phyloP scores from a whole-genome alignment of 108 stramenopile genomes.

The Nannochloropsis gaditana region DNA sequence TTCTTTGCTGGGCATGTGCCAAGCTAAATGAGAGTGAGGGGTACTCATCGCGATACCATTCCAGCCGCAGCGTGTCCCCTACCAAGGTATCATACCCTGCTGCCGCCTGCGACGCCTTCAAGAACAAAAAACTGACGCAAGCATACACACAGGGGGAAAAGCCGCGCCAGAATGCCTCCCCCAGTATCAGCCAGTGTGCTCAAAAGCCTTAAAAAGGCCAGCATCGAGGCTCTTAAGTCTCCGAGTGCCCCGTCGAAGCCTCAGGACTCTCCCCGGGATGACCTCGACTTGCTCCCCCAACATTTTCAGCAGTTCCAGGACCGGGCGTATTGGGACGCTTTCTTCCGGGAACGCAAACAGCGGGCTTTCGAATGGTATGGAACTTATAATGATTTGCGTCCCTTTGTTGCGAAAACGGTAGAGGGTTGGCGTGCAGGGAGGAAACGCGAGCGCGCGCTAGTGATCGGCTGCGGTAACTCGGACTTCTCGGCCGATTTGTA shows the following conservation, averaged over 20 bases:
- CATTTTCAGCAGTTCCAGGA: constrained; percentile 15
- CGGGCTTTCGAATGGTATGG: constrained; percentile 25
- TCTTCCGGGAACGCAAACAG: constrained; percentile 14
- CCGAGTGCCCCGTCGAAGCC: background rate
- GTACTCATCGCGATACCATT: too few species aligned
- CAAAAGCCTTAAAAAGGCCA: constrained; percentile 18
- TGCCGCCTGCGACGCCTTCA: too few species aligned
- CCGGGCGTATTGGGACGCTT: constrained; percentile 5
- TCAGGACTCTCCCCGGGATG: background rate
- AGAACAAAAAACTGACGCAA: too few species aligned
- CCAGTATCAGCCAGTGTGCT: background rate
- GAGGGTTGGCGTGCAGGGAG: background rate
- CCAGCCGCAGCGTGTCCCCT: too few species aligned
- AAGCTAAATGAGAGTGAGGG: too few species aligned
- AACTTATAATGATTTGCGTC: background rate
- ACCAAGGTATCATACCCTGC: too few species aligned
- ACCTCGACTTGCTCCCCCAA: background rate
- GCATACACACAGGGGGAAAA: too few species aligned
- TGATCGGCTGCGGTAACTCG: background rate
- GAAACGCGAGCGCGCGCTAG: background rate
- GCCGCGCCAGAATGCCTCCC: background rate
- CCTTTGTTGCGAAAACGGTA: background rate
- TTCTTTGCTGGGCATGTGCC: too few species aligned
- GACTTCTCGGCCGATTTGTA: constrained; percentile 14
- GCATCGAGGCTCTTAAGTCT: background rate